Conservation (phyloP, 78 protist species). For the Dictyostelium firmibasis region DNA sequence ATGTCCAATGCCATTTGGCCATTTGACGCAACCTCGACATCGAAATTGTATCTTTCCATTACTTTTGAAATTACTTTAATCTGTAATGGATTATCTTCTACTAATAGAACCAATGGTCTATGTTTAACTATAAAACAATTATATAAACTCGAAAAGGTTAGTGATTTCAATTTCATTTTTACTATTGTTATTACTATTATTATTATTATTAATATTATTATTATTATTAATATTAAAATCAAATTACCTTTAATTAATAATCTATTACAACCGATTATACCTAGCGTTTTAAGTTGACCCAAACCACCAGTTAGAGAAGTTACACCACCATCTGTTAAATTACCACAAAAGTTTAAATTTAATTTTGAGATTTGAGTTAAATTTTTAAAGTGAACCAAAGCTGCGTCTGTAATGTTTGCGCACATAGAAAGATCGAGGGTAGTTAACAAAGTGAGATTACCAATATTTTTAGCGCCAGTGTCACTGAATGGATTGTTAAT, state of each 20-base stretch:
- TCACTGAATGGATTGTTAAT: slow-evolving; percentile 57
- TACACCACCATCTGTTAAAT: slow-evolving; percentile 49
- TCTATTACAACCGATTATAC: slow-evolving; percentile 75
- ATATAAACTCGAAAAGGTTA: neutral
- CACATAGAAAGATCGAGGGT: slow-evolving; percentile 65
- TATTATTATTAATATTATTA: too few species aligned
- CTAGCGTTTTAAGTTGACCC: slow-evolving; percentile 38
- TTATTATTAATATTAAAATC: too few species aligned
- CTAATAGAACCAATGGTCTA: slow-evolving; percentile 77
- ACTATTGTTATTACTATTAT: neutral
- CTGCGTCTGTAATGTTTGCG: slow-evolving; percentile 27
- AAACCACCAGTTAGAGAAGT: slow-evolving; percentile 45
- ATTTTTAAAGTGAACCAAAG: slow-evolving; percentile 19
- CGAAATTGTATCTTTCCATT: slow-evolving; percentile 75
- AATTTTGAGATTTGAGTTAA: slow-evolving; percentile 57
- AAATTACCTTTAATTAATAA: slow-evolving; percentile 59
- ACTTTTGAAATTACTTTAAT: slow-evolving; percentile 65
- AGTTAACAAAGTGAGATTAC: slow-evolving; percentile 21
- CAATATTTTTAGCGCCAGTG: slow-evolving; percentile 33
- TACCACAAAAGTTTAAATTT: slow-evolving; percentile 62
- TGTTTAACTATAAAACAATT: slow-evolving; percentile 34
- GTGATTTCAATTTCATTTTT: neutral
- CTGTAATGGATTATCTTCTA: slow-evolving; percentile 72
- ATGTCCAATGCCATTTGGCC: slow-evolving; percentile 81
- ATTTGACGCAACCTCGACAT: slow-evolving; percentile 80